phyloP scores from a whole-genome alignment of 1,284 basidiomycete genomes.

The Heterobasidion parviporum region DNA sequence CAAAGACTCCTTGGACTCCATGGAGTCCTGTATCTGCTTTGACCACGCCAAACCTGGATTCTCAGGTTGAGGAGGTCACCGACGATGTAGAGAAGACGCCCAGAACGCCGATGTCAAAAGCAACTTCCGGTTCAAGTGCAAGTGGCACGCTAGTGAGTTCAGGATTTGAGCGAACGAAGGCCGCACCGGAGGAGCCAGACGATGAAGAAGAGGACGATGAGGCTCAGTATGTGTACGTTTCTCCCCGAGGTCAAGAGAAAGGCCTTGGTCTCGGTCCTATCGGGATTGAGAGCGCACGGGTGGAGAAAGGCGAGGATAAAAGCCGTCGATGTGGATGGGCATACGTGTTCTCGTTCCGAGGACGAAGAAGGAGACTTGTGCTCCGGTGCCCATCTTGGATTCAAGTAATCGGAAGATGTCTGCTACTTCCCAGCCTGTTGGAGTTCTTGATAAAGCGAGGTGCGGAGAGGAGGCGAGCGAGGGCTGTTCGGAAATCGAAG shows the following conservation, averaged over 20 bases:
- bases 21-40: background rate
- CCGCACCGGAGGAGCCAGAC: background rate
- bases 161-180: background rate
- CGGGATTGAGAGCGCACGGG: background rate
- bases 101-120: constrained; percentile 6
- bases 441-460: background rate
- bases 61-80: constrained; percentile 1
- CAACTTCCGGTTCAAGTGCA: background rate
- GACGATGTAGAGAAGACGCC: background rate
- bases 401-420: background rate
- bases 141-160: background rate
- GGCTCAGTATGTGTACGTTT: background rate
- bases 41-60: background rate
- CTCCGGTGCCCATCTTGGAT: constrained; percentile 9
- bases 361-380: constrained; percentile 8
- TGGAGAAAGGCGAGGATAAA: background rate
- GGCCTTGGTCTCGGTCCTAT: background rate
- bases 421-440: background rate
- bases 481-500: background rate
- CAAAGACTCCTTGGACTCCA: background rate
- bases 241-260: background rate
- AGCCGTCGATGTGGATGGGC: constrained; percentile 5
- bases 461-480: background rate
- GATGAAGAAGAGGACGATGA: background rate
- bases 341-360: constrained; percentile 10